phyloP scores from a whole-genome alignment of 306 rosid species.

The Quercus ilex region DNA sequence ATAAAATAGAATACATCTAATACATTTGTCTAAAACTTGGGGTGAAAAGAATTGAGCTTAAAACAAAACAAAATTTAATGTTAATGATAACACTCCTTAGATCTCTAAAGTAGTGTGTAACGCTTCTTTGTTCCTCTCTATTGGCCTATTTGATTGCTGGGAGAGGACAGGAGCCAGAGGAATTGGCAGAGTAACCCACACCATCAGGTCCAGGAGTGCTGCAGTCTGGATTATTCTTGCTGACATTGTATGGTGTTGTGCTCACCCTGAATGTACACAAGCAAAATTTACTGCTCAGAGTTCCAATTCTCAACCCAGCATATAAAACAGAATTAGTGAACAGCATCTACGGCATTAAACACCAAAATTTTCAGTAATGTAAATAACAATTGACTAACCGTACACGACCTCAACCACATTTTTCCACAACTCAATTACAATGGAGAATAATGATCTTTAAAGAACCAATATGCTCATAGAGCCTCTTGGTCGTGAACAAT shows the following conservation, averaged over 20 bases:
- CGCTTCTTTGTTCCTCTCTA: background rate
- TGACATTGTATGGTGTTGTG: constrained; percentile 54
- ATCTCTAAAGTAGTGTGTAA: background rate
- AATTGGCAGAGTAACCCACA: constrained; percentile 37
- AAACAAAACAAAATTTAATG: constrained; percentile 12
- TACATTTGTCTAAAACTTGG: constrained; percentile 29
- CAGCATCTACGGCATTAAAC: background rate
- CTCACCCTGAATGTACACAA: constrained; percentile 41
- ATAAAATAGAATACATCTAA: constrained; percentile 16
- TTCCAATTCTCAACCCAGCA: background rate
- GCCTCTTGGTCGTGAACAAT: background rate
- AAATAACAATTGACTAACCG: background rate
- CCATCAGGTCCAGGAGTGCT: constrained; percentile 43
- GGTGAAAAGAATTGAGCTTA: constrained; percentile 47
- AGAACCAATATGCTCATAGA: background rate
- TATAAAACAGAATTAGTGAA: background rate
- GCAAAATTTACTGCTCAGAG: constrained; percentile 11
- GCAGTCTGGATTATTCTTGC: constrained; percentile 51
- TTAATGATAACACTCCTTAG: background rate
- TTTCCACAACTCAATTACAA: too few species aligned
- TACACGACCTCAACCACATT: too few species aligned
- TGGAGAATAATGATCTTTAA: too few species aligned
- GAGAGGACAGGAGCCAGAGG: constrained; percentile 40
- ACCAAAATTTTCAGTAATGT: background rate
- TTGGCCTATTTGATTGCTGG: constrained; percentile 35